Conservation (phyloP, 345 rosid genomes). For the Clarkia xantiana region DNA sequence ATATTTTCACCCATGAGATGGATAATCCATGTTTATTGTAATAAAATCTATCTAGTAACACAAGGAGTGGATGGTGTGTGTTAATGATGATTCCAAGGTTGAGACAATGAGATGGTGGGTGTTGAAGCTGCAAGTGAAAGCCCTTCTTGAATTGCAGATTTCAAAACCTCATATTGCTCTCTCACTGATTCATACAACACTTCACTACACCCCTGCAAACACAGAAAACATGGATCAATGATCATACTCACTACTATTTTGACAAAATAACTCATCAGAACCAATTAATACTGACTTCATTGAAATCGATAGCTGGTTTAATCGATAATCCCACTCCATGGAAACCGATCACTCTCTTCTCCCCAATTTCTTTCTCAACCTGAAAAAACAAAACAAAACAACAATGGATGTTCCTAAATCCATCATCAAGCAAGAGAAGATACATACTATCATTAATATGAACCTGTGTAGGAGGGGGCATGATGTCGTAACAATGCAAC, state of each 20-base stretch:
- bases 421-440: constrained; percentile 8
- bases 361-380: constrained; percentile 96
- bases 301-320: constrained; percentile 42
- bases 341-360: constrained; percentile 56
- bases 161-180: constrained; percentile 56
- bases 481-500: constrained; percentile 68
- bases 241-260: too few relatives aligned
- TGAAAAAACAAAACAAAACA: constrained; percentile 13
- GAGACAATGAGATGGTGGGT: constrained; percentile 55
- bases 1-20: too few relatives aligned
- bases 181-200: constrained; percentile 40
- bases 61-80: too few relatives aligned
- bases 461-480: constrained; percentile 92
- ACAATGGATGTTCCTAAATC: too few relatives aligned
- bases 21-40: too few relatives aligned
- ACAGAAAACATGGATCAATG: constrained; percentile 10
- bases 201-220: constrained; percentile 40
- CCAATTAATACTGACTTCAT: too few relatives aligned
- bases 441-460: not conserved
- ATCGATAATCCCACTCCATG: constrained; percentile 64
- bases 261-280: too few relatives aligned
- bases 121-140: constrained; percentile 58
- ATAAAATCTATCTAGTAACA: too few relatives aligned
- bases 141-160: constrained; percentile 54
- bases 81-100: constrained; percentile 56